phyloP scores from a whole-genome alignment of 306 rosid genomes.

The Casuarina equisetifolia region DNA sequence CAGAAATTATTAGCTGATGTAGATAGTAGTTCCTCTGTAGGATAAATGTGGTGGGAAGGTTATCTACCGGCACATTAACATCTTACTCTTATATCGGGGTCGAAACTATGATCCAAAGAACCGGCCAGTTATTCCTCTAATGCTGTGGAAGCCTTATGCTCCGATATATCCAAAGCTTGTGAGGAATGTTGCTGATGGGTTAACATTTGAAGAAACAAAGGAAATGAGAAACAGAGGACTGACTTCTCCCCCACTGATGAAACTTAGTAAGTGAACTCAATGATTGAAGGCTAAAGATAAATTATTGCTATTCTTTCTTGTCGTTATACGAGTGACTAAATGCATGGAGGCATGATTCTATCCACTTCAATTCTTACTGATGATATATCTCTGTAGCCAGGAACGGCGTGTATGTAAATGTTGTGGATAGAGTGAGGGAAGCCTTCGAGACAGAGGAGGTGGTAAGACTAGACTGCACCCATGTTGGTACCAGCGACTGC shows the following conservation, averaged over 20 bases:
- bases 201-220: slow-evolving; percentile 67
- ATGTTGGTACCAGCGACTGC: slow-evolving; percentile 80
- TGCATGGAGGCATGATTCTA: slow-evolving; percentile 4
- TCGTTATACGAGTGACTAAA: background rate
- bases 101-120: slow-evolving; percentile 68
- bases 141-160: slow-evolving; percentile 96
- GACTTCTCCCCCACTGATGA: slow-evolving; percentile 60
- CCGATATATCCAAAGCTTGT: slow-evolving; percentile 92
- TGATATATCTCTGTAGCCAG: slow-evolving; percentile 60
- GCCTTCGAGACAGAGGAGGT: slow-evolving; percentile 72
- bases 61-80: slow-evolving; percentile 61
- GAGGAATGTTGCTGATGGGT: slow-evolving; percentile 64
- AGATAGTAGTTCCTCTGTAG: slow-evolving; percentile 47
- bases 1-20: slow-evolving; percentile 22
- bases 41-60: slow-evolving; percentile 83
- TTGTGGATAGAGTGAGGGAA: slow-evolving; percentile 73
- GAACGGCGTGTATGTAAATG: slow-evolving; percentile 86
- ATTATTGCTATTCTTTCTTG: background rate
- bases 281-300: slow-evolving; percentile 1
- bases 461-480: slow-evolving; percentile 77
- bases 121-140: slow-evolving; percentile 69
- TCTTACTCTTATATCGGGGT: slow-evolving; percentile 73
- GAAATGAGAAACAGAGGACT: slow-evolving; percentile 77
- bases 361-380: slow-evolving; percentile 1
- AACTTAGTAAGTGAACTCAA: slow-evolving; percentile 66